Evolutionary conservation across 2,329 filamentous ascomycete species (phyloP), one percentile per base, ranked within the genome.

Genomic region (Venturia asperata): DNA sequence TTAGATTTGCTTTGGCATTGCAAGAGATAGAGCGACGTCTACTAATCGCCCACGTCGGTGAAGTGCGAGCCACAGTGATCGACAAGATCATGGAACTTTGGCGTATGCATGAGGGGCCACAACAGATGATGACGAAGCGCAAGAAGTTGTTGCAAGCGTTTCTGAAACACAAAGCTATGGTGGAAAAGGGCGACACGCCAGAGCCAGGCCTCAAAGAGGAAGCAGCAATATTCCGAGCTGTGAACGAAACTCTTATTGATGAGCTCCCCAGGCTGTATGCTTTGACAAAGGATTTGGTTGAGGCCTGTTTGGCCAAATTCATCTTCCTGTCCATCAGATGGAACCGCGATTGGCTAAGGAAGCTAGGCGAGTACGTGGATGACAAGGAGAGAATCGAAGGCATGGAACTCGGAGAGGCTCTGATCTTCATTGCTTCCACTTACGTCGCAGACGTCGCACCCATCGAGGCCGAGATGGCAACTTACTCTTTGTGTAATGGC

Each of bases 181-280:
- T 89, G 72, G 89, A 91, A 56, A 83, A 85, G 42, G 91, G 91
- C 68, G 92, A 95, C 75, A 95, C 91, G 70, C 82, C 91, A 15
- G 93, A 97, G 74, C 88, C 91, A 71, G 94, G 93, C 74, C 87
- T 92, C 4, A 81, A 85, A 19, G 91, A 96, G 70, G 85, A 89
- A 47, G 91, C 92, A 24, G 91, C 96, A 71, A 89, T 95, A 73
- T 99, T 96, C 75, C 84, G 90, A 49, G 91, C 92, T 9, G 81
- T 99, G 67, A 97, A 97, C 72, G 91, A 96, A 68, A 91, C 93
- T 0, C 81, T 97, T 67, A 97, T 96, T 76, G 89, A 93, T 69
- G 93, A 97, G 74, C 82, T 99, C 60, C 93, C 93, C 1, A 87
- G 87, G 73, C 82, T 99, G 19, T 96, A 94, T 63, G 78, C 80